phyloP scores from a whole-genome alignment of 2,329 filamentous ascomycete species.

The Aspergillus spinulosporus region DNA sequence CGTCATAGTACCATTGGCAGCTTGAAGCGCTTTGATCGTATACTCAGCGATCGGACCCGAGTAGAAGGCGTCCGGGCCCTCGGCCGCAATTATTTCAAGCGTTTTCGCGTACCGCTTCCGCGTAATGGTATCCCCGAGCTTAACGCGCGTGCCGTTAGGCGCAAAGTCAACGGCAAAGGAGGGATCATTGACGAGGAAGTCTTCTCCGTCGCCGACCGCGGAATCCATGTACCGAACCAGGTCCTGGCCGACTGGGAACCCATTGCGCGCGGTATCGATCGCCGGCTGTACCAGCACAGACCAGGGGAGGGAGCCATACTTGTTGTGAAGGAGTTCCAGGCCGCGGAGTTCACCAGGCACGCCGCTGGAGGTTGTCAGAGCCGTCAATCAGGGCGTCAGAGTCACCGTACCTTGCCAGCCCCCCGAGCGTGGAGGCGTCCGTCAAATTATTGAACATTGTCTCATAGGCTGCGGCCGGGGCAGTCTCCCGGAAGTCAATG shows the following conservation, averaged over 20 bases:
- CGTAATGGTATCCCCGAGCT: slow-evolving; percentile 74
- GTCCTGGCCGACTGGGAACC: slow-evolving; percentile 73
- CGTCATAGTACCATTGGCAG: slow-evolving; percentile 79
- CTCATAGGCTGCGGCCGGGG: slow-evolving; percentile 75
- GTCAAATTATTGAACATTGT: slow-evolving; percentile 81
- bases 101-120: slow-evolving; percentile 78
- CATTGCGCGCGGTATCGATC: slow-evolving; percentile 69
- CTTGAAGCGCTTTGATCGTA: slow-evolving; percentile 68
- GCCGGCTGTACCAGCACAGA: slow-evolving; percentile 71
- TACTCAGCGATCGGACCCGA: slow-evolving; percentile 69
- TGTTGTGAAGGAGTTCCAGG: slow-evolving; percentile 71
- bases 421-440: slow-evolving; percentile 67
- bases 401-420: slow-evolving; percentile 59
- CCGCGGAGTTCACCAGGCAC: slow-evolving; percentile 67
- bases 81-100: slow-evolving; percentile 71
- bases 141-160: slow-evolving; percentile 71
- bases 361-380: slow-evolving; percentile 42
- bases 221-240: slow-evolving; percentile 70
- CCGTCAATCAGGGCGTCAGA: neutral
- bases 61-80: slow-evolving; percentile 75
- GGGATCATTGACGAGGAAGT: slow-evolving; percentile 73
- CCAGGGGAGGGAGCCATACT: slow-evolving; percentile 66
- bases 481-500: slow-evolving; percentile 87
- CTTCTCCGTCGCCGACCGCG: slow-evolving; percentile 49
- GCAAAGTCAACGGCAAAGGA: slow-evolving; percentile 88